A percentile compares a stretch with the other conserved stretches of the same genome.
phyloP scores from a whole-genome alignment of 2,329 filamentous ascomycete species.

The Colletotrichum acutatum region DNA sequence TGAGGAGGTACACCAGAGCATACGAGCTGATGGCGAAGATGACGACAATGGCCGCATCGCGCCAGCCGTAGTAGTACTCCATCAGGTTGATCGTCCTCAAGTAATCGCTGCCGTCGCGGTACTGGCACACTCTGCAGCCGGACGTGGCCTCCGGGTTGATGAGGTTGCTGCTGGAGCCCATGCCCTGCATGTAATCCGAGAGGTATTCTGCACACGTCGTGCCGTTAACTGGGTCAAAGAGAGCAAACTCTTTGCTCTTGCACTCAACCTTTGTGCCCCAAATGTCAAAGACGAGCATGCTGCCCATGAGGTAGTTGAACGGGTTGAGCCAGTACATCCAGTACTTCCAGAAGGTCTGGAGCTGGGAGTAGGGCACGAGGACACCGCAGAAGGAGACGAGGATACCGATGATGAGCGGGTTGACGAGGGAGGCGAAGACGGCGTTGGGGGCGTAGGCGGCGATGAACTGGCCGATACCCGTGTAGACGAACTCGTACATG shows the following conservation, averaged over 20 bases:
- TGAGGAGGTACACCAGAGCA: slow-evolving; percentile 54
- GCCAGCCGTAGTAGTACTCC: slow-evolving; percentile 73
- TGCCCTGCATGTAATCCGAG: slow-evolving; percentile 57
- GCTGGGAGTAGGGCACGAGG: slow-evolving; percentile 71
- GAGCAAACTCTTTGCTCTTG: slow-evolving; percentile 58
- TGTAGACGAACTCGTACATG: slow-evolving; percentile 70
- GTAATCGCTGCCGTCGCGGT: slow-evolving; percentile 67
- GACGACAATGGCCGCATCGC: slow-evolving; percentile 69
- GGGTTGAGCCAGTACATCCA: slow-evolving; percentile 62
- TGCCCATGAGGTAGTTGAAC: slow-evolving; percentile 70
- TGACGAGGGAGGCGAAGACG: slow-evolving; percentile 67
- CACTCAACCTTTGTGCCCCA: slow-evolving; percentile 61
- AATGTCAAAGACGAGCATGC: slow-evolving; percentile 62
- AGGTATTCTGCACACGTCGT: slow-evolving; percentile 71
- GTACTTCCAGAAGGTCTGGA: slow-evolving; percentile 74
- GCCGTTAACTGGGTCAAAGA: slow-evolving; percentile 60
- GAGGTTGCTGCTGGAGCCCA: slow-evolving; percentile 61
- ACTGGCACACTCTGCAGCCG: slow-evolving; percentile 71
- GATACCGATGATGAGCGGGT: slow-evolving; percentile 65
- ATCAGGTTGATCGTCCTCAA: slow-evolving; percentile 67
- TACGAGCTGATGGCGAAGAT: slow-evolving; percentile 68
- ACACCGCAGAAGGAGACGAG: slow-evolving; percentile 81
- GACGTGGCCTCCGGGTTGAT: slow-evolving; percentile 68
- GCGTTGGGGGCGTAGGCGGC: slow-evolving; percentile 71
- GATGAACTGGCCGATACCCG: slow-evolving; percentile 71